These are phyloP conservation scores for barley (Hordeum vulgare) DNA, from an alignment of 176 grass and related monocot species.

Conservation along the genomic window DNA sequence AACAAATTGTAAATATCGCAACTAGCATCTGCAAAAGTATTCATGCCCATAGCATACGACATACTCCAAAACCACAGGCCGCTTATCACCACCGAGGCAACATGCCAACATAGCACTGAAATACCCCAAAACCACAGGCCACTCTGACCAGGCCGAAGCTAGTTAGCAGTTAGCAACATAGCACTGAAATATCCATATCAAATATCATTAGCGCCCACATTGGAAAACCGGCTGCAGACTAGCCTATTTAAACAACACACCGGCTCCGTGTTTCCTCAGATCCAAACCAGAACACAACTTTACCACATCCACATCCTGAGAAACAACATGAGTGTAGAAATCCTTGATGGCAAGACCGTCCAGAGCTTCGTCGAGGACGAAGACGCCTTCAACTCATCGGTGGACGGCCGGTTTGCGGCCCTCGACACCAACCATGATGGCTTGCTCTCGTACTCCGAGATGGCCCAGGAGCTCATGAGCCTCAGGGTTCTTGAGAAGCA, in stretches of 20 bases:
- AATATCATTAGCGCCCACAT: neutral
- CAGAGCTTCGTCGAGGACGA: slow-evolving; percentile 69
- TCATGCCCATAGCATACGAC: neutral
- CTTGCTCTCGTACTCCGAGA: slow-evolving; percentile 57
- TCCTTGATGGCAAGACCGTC: slow-evolving; percentile 54
- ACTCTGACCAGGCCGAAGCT: neutral
- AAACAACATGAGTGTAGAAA: slow-evolving; percentile 71
- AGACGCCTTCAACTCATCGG: slow-evolving; percentile 41
- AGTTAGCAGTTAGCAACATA: neutral
- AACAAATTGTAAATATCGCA: neutral
- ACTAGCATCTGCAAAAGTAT: neutral
- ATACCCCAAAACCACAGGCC: neutral
- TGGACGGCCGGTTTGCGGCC: slow-evolving; percentile 44
- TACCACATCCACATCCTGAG: neutral
- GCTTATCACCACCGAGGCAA: neutral
- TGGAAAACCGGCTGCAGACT: neutral
- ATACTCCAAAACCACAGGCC: neutral
- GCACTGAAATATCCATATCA: slow-evolving; percentile 7
- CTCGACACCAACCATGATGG: slow-evolving; percentile 59
- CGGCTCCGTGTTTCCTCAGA: neutral
- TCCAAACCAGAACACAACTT: slow-evolving; percentile 2
- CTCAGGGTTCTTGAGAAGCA: slow-evolving; percentile 52
- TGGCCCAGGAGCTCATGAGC: slow-evolving; percentile 52
- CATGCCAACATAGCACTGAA: neutral
- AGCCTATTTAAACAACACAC: neutral